Base-by-base conservation (phyloP, 257 asterid genomes). In the Handroanthus guayacan region DNA sequence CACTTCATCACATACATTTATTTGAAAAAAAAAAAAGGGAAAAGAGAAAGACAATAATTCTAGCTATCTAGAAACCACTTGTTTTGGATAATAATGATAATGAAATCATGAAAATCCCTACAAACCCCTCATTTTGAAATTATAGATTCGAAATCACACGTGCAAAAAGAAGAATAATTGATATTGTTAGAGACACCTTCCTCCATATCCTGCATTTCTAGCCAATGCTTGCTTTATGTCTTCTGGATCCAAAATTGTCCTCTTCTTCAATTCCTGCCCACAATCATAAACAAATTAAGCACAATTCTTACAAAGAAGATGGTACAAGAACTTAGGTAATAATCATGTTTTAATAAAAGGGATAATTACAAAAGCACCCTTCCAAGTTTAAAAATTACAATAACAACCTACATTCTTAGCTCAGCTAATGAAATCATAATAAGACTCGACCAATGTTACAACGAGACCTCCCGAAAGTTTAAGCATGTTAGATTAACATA, bases 151-250 rank as follows among this genome's bases (percentile, higher is more conserved):
- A 14, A 66, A 54, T 66, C 14, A 69, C 36, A 18, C 6, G 5
- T 8, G 39, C 37, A 39, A 17, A 31, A 50, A 43, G 6, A 45
- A 16, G 14, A 52, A 3, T 36, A 3, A 11, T 55, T 44, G 31
- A 20, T 4, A n/a, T 80, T 12, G 16, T 61, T 86, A 84, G 55
- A 87, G 57, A 88, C 92, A 87, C 61, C 80, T 85, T 67, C 91
- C 94, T 69, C 90, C 92, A 82, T 89, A 90, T 77, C 96, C 97
- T 16, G 91, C 95, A 70, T 87, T 92, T 78, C 89, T 82, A 77
- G 86, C 80, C 57, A 92, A 81, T 38, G 95, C 93, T 70, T 88
- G 89, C 65, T 90, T 92, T 80, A 92, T 82, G 47, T 88, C 93
- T 67, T 92, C 93, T 37, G 93, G 38, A 67, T 77, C 87, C 55